Conservation (phyloP, 164 flowering plant genomes). For the Vitis rotundifolia region DNA sequence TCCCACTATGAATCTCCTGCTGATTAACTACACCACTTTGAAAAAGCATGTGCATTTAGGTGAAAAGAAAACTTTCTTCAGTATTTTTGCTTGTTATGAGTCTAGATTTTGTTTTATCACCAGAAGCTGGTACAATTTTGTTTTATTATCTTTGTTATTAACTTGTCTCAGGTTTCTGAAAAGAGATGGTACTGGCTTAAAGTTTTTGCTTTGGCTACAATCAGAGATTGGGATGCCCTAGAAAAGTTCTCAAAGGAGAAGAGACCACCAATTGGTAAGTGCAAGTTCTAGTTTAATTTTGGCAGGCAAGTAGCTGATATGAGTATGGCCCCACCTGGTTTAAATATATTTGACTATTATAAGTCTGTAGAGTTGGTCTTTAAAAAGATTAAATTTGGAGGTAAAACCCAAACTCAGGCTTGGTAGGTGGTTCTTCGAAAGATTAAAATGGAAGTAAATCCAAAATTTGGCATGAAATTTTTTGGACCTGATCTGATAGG, state of each 20-base stretch:
- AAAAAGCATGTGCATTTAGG: background rate
- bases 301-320: background rate
- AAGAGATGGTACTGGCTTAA: slow-evolving; percentile 99
- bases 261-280: slow-evolving; percentile 86
- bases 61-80: background rate
- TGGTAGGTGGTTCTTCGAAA: too few species aligned
- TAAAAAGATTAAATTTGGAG: too few species aligned
- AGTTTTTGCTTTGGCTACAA: slow-evolving; percentile 91
- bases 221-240: slow-evolving; percentile 93
- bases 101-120: background rate
- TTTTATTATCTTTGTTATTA: background rate
- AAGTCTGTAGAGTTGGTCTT: too few species aligned
- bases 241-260: slow-evolving; percentile 97
- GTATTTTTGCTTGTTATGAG: background rate
- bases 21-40: background rate
- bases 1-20: background rate
- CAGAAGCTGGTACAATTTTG: background rate
- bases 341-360: too few species aligned
- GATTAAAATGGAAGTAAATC: too few species aligned
- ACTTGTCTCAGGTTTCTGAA: slow-evolving; percentile 72
- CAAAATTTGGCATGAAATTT: too few species aligned
- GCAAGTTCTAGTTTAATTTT: background rate
- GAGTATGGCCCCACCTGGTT: background rate
- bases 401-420: too few species aligned
- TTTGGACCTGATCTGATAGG: too few species aligned